phyloP scores from a whole-genome alignment of 148 eudicot genomes.

The Diospyros lotus region DNA sequence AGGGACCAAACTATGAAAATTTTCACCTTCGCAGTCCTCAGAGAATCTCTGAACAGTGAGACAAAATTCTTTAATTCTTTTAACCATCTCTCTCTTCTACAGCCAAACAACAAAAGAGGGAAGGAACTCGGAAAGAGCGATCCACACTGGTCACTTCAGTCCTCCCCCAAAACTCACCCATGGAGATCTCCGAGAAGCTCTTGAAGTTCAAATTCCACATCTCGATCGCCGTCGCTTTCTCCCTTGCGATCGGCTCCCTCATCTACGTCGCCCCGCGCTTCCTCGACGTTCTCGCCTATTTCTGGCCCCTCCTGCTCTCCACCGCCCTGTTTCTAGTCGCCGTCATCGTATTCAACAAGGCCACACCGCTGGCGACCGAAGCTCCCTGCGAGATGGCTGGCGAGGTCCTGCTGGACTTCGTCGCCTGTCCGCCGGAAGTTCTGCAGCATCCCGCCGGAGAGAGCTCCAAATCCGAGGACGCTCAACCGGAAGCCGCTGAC shows the following conservation, averaged over 20 bases:
- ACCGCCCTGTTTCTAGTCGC: slow-evolving; percentile 68
- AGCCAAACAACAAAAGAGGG: background rate
- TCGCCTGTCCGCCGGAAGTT: slow-evolving; percentile 45
- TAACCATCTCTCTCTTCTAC: slow-evolving; percentile 6
- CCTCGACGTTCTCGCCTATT: slow-evolving; percentile 46
- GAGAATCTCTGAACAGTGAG: slow-evolving; percentile 52
- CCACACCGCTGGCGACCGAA: slow-evolving; percentile 44
- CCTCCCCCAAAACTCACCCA: slow-evolving; percentile 19
- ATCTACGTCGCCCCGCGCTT: slow-evolving; percentile 45
- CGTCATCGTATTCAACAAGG: slow-evolving; percentile 49
- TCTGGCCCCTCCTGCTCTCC: slow-evolving; percentile 75
- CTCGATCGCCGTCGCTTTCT: slow-evolving; percentile 21
- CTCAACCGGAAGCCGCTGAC: background rate
- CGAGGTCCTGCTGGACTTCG: slow-evolving; percentile 64
- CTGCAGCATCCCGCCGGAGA: slow-evolving; percentile 1
- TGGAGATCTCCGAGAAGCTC: slow-evolving; percentile 62
- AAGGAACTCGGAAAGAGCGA: background rate
- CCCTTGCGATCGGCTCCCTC: slow-evolving; percentile 15
- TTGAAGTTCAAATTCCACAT: slow-evolving; percentile 49
- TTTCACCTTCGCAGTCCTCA: slow-evolving; percentile 2
- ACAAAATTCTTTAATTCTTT: background rate
- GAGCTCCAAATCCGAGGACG: background rate
- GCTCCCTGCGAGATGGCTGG: slow-evolving; percentile 58
- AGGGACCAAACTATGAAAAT: background rate
- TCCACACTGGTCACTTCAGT: slow-evolving; percentile 8